A percentile compares a stretch with the other conserved stretches of the same genome.
Evolutionary conservation across 2,329 filamentous ascomycete species (phyloP).

Genomic region (Acephala macrosclerotiorum): DNA sequence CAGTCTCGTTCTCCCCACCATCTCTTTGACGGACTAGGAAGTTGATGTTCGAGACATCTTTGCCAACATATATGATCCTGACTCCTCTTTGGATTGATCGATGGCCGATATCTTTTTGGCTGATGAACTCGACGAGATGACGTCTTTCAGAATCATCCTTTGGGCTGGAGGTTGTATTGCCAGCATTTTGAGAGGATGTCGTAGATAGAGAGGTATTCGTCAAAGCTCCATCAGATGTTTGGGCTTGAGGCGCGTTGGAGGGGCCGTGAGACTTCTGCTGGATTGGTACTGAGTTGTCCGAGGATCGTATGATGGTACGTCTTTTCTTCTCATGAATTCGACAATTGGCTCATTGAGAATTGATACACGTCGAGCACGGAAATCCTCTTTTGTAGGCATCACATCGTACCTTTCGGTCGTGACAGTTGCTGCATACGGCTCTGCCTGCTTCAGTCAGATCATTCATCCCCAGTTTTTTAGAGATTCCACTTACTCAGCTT

Average conservation of each 20-base stretch:
- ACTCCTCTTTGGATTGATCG: slow-evolving; percentile 56
- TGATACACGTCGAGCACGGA: slow-evolving; percentile 12
- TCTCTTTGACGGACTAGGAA: slow-evolving; percentile 67
- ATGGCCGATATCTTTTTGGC: slow-evolving; percentile 22
- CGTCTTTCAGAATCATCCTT: slow-evolving; percentile 6
- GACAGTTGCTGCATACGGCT: slow-evolving; percentile 9
- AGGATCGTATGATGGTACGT: background rate
- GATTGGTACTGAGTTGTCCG: slow-evolving; percentile 1
- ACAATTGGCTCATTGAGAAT: slow-evolving; percentile 8
- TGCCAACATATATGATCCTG: slow-evolving; percentile 61
- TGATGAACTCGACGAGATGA: slow-evolving; percentile 9
- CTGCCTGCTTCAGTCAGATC: background rate
- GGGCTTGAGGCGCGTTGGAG: background rate
- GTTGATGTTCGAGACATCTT: slow-evolving; percentile 62
- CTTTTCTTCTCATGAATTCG: slow-evolving; percentile 14
- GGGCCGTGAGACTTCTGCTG: background rate
- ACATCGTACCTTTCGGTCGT: slow-evolving; percentile 9
- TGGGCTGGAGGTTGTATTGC: background rate
- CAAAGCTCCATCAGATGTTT: background rate
- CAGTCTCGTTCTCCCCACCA: slow-evolving; percentile 75
- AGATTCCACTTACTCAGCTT: background rate
- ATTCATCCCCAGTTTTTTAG: background rate
- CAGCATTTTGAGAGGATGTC: background rate
- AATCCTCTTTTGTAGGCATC: slow-evolving; percentile 12
- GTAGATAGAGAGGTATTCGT: background rate